phyloP scores from a whole-genome alignment of 148 eudicot genomes.

The Amaranthus hypochondriacus region DNA sequence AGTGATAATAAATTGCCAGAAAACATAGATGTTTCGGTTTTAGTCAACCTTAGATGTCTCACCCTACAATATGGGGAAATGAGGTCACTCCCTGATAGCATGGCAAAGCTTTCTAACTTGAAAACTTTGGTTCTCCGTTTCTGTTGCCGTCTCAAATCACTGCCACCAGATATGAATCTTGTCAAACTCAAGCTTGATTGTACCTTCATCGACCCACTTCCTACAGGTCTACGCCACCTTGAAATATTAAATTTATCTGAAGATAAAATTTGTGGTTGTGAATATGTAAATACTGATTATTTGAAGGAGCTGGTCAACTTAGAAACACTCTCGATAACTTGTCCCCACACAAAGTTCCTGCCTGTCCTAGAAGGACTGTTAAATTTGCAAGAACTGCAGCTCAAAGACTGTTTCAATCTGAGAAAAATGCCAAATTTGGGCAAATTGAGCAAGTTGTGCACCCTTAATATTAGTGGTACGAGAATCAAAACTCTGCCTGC shows the following conservation, averaged over 20 bases:
- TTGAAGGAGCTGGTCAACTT: neutral
- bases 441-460: neutral
- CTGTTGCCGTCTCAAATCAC: neutral
- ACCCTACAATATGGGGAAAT: neutral
- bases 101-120: neutral
- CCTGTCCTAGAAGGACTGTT: neutral
- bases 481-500: neutral
- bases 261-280: neutral
- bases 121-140: neutral
- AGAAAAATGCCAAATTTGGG: slow-evolving; percentile 3
- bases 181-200: neutral
- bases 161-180: neutral
- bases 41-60: neutral
- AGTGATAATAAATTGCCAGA: neutral
- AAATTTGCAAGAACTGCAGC: neutral
- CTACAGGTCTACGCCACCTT: neutral
- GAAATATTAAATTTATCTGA: neutral
- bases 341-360: neutral
- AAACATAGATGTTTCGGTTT: neutral
- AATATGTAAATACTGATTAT: neutral
- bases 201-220: neutral
- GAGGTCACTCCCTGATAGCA: neutral
- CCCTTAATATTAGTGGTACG: neutral
- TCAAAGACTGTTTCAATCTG: neutral
- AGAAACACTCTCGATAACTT: neutral